Conservation (phyloP, 495 filamentous ascomycete genomes). For the Daldinia caldariorum region DNA sequence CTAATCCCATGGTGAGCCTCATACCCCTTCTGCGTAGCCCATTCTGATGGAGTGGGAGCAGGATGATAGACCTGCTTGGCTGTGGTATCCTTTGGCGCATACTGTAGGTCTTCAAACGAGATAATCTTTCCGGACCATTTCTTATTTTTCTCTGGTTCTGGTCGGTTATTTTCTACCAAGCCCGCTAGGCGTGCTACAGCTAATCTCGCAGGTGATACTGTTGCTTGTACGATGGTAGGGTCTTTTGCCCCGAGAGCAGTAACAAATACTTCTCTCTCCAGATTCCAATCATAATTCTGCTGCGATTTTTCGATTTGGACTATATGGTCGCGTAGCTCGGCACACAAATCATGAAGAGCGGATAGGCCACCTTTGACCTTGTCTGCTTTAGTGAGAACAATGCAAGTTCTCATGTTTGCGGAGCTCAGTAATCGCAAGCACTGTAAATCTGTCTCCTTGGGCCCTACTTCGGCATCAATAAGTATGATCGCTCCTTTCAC, state of each 20-base stretch:
- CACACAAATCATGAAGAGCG: constrained; percentile 50
- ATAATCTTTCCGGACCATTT: constrained; percentile 44
- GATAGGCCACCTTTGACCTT: constrained; percentile 49
- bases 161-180: constrained; percentile 44
- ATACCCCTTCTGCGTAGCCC: neutral
- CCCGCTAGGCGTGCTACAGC: constrained; percentile 56
- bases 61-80: neutral
- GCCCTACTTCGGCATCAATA: constrained; percentile 81
- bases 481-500: constrained; percentile 85
- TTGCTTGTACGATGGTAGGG: constrained; percentile 34
- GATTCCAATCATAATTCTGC: constrained; percentile 53
- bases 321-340: constrained; percentile 51
- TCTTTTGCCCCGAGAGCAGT: constrained; percentile 57
- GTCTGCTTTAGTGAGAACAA: constrained; percentile 88
- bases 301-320: constrained; percentile 46
- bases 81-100: constrained; percentile 11
- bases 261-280: constrained; percentile 60
- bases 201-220: constrained; percentile 49
- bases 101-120: constrained; percentile 45
- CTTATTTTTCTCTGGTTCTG: constrained; percentile 29
- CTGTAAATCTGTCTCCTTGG: constrained; percentile 75
- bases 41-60: constrained; percentile 28
- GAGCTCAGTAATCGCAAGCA: constrained; percentile 72
- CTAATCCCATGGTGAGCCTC: neutral
- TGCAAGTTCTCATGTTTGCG: constrained; percentile 72